Conservation (phyloP, 2,329 filamentous ascomycete species). For the Aspergillus unguis region DNA sequence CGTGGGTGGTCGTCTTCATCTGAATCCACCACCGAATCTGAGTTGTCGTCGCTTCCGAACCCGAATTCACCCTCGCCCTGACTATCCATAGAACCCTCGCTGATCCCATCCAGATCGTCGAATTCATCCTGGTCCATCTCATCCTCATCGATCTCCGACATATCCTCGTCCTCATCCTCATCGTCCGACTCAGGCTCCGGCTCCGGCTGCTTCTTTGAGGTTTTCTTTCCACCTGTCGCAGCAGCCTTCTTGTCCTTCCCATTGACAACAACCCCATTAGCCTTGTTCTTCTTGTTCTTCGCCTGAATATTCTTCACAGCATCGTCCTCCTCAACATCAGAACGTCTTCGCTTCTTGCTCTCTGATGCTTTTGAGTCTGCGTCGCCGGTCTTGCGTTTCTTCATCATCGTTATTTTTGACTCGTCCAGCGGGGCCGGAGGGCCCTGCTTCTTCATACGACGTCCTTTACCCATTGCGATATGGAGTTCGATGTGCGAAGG, state of each 20-base stretch:
- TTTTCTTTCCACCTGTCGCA: conserved; percentile 19
- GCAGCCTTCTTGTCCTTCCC: conserved; percentile 16
- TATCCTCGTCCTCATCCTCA: conserved; percentile 41
- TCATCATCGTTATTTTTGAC: conserved; percentile 54
- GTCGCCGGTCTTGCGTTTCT: conserved; percentile 80
- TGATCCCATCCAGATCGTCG: conserved; percentile 42
- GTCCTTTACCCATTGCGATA: conserved; percentile 75
- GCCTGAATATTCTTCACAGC: conserved; percentile 37
- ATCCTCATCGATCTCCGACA: conserved; percentile 30
- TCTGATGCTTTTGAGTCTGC: conserved; percentile 54
- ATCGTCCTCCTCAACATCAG: conserved; percentile 43
- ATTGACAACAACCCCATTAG: conserved; percentile 23
- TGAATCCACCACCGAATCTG: conserved; percentile 65
- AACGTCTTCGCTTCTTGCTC: conserved; percentile 64
- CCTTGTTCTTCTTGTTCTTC: conserved; percentile 46
- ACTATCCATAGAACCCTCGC: conserved; percentile 48
- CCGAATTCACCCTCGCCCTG: conserved; percentile 42
- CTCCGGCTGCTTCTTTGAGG: conserved; percentile 38
- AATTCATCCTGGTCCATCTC: conserved; percentile 47
- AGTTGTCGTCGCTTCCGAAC: conserved; percentile 56
- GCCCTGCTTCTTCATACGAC: conserved; percentile 95
- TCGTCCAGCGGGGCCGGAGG: conserved; percentile 79
- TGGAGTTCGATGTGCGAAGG: conserved; percentile 8
- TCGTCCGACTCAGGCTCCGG: conserved; percentile 37
- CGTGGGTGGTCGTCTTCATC: conserved; percentile 58